These are phyloP conservation scores for Saprolegnia parasitica DNA, from an alignment of 352 stramenopile genomes.

Conservation along the genomic window DNA sequence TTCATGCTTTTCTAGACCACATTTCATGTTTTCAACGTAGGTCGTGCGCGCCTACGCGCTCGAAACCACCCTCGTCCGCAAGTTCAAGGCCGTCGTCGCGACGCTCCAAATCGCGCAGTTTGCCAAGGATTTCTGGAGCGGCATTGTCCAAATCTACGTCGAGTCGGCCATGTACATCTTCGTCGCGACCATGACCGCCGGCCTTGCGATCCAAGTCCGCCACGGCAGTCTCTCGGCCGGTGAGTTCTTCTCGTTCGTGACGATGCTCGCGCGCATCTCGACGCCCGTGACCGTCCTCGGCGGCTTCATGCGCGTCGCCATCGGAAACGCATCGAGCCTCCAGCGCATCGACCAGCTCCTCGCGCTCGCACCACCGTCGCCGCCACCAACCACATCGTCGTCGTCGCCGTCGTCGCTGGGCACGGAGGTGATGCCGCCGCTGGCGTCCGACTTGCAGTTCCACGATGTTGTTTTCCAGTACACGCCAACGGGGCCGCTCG, in stretches of 20 bases:
- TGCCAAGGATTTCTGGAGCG: constrained; percentile 65
- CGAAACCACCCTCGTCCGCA: constrained; percentile 65
- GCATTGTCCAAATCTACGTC: constrained; percentile 30
- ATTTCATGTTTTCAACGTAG: background rate
- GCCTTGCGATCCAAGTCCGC: constrained; percentile 29
- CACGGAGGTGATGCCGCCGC: constrained; percentile 10
- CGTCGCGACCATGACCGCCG: constrained; percentile 25
- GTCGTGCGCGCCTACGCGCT: constrained; percentile 83
- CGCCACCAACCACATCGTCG: background rate
- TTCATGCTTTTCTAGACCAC: background rate
- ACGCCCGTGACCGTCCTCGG: constrained; percentile 26
- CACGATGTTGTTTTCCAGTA: constrained; percentile 25
- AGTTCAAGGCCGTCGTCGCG: constrained; percentile 62
- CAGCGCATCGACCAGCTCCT: constrained; percentile 28
- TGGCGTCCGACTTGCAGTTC: constrained; percentile 10
- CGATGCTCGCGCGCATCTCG: constrained; percentile 27
- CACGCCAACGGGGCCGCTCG: constrained; percentile 11
- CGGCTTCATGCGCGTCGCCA: constrained; percentile 29
- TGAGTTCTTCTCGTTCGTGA: constrained; percentile 29
- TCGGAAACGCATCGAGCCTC: constrained; percentile 28
- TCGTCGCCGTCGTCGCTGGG: background rate
- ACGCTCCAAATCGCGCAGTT: constrained; percentile 79
- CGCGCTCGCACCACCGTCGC: background rate
- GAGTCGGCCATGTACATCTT: constrained; percentile 29
- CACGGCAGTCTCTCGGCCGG: constrained; percentile 22